phyloP scores from a whole-genome alignment of 169 alveolate species.

The Plasmodium reichenowi region DNA sequence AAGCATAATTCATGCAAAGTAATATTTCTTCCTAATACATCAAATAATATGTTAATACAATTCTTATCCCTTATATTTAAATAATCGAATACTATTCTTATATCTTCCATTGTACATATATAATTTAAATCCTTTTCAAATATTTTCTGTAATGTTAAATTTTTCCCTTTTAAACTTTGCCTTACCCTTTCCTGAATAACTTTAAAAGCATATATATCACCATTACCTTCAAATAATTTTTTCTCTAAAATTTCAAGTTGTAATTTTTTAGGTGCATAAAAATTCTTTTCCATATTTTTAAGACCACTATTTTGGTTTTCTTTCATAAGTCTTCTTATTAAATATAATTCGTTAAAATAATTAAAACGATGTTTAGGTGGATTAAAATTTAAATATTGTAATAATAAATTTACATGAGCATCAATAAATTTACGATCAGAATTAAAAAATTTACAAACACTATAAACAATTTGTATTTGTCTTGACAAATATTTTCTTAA shows the following conservation, averaged over 20 bases:
- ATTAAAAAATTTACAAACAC: slow-evolving; percentile 75
- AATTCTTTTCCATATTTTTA: slow-evolving; percentile 24
- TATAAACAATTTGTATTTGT: slow-evolving; percentile 71
- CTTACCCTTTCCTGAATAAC: slow-evolving; percentile 69
- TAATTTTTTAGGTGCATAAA: slow-evolving; percentile 27
- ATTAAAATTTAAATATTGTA: slow-evolving; percentile 74
- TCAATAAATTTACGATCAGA: slow-evolving; percentile 76
- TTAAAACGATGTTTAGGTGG: slow-evolving; percentile 61
- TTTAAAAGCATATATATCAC: slow-evolving; percentile 74
- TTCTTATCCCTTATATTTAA: slow-evolving; percentile 62
- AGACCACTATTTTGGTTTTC: slow-evolving; percentile 18
- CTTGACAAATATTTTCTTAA: slow-evolving; percentile 74
- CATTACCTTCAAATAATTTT: slow-evolving; percentile 71
- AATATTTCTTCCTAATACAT: slow-evolving; percentile 63
- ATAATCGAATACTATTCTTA: slow-evolving; percentile 39
- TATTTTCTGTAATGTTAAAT: slow-evolving; percentile 67
- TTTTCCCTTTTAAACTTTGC: slow-evolving; percentile 64
- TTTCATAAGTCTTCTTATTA: slow-evolving; percentile 63
- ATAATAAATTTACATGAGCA: slow-evolving; percentile 68
- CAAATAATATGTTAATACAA: slow-evolving; percentile 33
- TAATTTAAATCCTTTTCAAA: slow-evolving; percentile 72
- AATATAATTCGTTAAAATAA: slow-evolving; percentile 67
- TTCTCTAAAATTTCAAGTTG: slow-evolving; percentile 69
- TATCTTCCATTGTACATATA: slow-evolving; percentile 62
- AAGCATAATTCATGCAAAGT: slow-evolving; percentile 63